These are phyloP conservation scores for Colletotrichum camelliae DNA, from an alignment of 2,329 filamentous ascomycete genomes.

Conservation along the genomic window DNA sequence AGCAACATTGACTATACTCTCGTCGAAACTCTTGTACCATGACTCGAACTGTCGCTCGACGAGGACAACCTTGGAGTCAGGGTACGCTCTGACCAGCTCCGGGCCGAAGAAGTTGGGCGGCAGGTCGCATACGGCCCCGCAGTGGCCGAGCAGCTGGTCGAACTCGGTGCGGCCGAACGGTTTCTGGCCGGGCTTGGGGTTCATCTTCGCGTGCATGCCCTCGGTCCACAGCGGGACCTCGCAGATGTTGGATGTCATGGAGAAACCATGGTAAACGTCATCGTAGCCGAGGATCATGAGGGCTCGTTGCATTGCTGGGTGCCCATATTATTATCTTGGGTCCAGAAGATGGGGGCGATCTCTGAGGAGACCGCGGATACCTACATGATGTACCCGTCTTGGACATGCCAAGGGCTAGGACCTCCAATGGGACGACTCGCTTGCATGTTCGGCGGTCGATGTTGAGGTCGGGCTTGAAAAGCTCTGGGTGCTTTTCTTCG, in stretches of 20 bases:
- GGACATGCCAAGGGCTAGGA: conserved; percentile 20
- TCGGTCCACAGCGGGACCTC: conserved; percentile 5
- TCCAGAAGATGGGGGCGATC: conserved; percentile 1
- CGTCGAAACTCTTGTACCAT: conserved; percentile 35
- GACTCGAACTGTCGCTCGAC: conserved; percentile 30
- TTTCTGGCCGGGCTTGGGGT: conserved; percentile 24
- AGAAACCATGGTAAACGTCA: conserved; percentile 34
- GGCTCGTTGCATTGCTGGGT: conserved; percentile 28
- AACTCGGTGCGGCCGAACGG: conserved; percentile 22
- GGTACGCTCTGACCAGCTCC: conserved; percentile 46
- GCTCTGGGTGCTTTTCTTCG: conserved; percentile 22
- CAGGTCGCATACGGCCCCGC: conserved; percentile 42
- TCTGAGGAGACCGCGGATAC: conserved; percentile 25
- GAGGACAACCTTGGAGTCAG: conserved; percentile 46
- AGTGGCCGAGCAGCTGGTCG: conserved; percentile 24
- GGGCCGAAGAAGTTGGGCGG: conserved; percentile 39
- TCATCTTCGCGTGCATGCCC: conserved; percentile 27
- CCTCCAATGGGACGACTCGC: conserved; percentile 20
- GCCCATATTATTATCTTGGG: neutral
- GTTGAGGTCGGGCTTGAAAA: conserved; percentile 21
- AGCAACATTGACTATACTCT: conserved; percentile 15
- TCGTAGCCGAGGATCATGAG: conserved; percentile 36
- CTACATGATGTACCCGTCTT: conserved; percentile 25
- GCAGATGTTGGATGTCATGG: conserved; percentile 19
- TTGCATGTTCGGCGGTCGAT: conserved; percentile 20